phyloP scores from a whole-genome alignment of 169 alveolate species.

The Miamiensis avidus region DNA sequence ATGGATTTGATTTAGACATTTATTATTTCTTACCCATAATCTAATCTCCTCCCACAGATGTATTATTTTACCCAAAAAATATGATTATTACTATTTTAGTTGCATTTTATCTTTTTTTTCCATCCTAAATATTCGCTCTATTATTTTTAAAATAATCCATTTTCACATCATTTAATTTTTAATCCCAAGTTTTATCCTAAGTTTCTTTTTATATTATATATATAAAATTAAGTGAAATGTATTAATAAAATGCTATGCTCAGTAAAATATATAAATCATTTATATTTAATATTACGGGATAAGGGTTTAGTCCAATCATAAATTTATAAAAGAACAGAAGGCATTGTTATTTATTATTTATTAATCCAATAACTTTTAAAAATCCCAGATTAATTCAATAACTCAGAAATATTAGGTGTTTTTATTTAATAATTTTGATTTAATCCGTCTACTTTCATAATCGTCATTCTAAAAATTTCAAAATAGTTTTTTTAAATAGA shows the following conservation, averaged over 20 bases:
- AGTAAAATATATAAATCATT: too few species aligned
- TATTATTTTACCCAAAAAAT: background rate
- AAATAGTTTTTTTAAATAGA: too few species aligned
- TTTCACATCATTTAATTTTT: background rate
- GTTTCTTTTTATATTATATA: background rate
- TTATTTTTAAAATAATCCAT: background rate
- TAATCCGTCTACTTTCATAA: background rate
- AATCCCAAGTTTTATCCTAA: background rate
- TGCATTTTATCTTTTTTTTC: background rate
- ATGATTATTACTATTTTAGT: background rate
- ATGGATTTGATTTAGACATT: background rate
- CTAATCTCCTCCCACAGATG: background rate
- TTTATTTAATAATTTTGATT: too few species aligned
- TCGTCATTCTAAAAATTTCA: background rate
- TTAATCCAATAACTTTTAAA: background rate
- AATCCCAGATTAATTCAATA: background rate
- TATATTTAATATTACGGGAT: background rate
- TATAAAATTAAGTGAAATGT: too few species aligned
- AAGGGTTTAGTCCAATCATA: background rate
- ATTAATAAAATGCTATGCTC: background rate
- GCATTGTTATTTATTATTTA: background rate
- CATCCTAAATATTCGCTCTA: background rate
- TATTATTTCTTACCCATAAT: background rate
- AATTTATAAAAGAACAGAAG: background rate
- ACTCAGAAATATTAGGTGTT: background rate